phyloP scores from a whole-genome alignment of 805 yeast species.

The Saturnispora saitoi region DNA sequence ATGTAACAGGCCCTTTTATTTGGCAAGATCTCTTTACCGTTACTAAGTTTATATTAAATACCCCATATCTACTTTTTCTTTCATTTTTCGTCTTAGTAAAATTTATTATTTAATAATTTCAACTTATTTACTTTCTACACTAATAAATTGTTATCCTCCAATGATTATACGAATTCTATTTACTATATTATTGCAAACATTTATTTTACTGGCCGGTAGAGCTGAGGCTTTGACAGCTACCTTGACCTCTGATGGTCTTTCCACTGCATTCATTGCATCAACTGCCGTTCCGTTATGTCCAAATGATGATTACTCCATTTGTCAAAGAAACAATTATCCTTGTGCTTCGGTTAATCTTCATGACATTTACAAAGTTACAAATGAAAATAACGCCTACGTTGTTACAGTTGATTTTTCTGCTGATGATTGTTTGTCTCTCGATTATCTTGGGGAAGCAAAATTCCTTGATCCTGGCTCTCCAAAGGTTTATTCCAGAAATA shows the following conservation, averaged over 20 bases:
- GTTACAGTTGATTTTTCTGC: conserved; percentile 9
- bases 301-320: conserved; percentile 2
- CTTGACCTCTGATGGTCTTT: not conserved
- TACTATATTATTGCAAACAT: not conserved
- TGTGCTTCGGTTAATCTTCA: conserved; percentile 7
- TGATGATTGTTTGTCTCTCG: conserved; percentile 1
- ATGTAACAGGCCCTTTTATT: too few relatives aligned
- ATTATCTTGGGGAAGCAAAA: conserved; percentile 13
- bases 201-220: not conserved
- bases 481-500: conserved; percentile 11
- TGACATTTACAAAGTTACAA: not conserved
- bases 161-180: not conserved
- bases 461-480: not conserved
- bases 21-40: too few relatives aligned
- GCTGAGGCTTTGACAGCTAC: not conserved
- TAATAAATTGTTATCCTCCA: too few relatives aligned
- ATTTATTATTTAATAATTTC: not conserved
- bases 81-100: not conserved
- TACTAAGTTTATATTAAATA: too few relatives aligned
- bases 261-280: not conserved
- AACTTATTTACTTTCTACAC: not conserved
- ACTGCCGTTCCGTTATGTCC: conserved; percentile 6
- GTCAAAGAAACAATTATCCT: conserved; percentile 9
- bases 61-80: too few relatives aligned
- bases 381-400: conserved; percentile 1